phyloP scores from a whole-genome alignment of 2,329 filamentous ascomycete species.

The Pseudocercospora pini-densiflorae region DNA sequence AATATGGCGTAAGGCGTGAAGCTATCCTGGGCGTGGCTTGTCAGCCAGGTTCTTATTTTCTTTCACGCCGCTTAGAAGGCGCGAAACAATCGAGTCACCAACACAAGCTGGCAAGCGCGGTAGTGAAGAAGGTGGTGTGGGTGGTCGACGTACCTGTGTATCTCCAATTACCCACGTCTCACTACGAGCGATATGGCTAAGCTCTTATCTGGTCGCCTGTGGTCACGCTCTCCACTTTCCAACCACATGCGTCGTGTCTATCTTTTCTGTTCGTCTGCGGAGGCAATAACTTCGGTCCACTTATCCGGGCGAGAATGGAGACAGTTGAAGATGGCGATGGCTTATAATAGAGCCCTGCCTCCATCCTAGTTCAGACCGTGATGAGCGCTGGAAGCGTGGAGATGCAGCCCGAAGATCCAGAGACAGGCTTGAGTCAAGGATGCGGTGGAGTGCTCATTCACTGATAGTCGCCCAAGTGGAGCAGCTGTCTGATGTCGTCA shows the following conservation, averaged over 20 bases:
- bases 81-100: not conserved
- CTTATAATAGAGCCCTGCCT: not conserved
- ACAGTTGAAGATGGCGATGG: not conserved
- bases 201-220: slow-evolving; percentile 1
- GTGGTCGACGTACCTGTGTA: slow-evolving; percentile 3
- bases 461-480: not conserved
- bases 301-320: not conserved
- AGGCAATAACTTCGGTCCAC: slow-evolving; percentile 6
- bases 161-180: not conserved
- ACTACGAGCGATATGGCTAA: not conserved
- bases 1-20: slow-evolving; percentile 12
- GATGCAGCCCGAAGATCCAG: not conserved
- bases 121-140: not conserved
- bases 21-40: not conserved
- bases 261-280: not conserved
- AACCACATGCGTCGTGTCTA: slow-evolving; percentile 4
- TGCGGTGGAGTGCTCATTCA: not conserved
- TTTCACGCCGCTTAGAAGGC: not conserved
- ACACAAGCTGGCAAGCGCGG: not conserved
- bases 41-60: not conserved
- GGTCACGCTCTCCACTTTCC: slow-evolving; percentile 4
- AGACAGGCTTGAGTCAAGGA: not conserved
- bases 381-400: not conserved
- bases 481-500: not conserved
- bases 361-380: slow-evolving; percentile 4